Percentiles rank a stretch among this genome's conserved stretches.
Evolutionary conservation across 1,284 basidiomycete species (phyloP).

Genomic region (Marasmius oreades): DNA sequence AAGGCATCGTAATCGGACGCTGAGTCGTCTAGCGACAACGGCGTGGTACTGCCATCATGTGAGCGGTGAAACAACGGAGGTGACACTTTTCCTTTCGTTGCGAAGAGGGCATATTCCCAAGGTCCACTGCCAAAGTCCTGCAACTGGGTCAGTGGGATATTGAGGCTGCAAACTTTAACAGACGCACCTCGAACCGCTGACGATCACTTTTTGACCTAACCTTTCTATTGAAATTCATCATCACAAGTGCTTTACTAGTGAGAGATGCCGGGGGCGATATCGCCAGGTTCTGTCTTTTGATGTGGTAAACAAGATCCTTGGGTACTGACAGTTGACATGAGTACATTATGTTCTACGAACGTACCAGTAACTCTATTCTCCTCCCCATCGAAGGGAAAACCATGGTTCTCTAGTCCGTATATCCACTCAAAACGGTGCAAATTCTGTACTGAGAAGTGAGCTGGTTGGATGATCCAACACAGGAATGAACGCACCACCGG

Average conservation of each 20-base stretch:
- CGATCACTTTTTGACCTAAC: not conserved
- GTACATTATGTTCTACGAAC: not conserved
- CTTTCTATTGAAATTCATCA: not conserved
- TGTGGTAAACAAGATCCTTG: not conserved
- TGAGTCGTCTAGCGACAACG: not conserved
- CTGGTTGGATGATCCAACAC: not conserved
- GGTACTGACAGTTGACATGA: not conserved
- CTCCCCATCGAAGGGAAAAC: not conserved
- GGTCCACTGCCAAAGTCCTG: not conserved
- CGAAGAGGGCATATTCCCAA: not conserved
- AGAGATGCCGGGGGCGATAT: not conserved
- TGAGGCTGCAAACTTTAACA: not conserved
- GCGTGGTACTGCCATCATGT: not conserved
- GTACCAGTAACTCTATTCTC: not conserved
- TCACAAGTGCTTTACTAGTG: too few species aligned
- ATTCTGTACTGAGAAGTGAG: not conserved
- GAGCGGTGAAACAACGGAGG: not conserved
- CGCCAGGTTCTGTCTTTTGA: not conserved
- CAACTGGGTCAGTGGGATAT: not conserved
- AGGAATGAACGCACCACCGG: not conserved
- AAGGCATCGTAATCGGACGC: not conserved
- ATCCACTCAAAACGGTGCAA: not conserved
- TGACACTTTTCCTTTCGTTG: not conserved
- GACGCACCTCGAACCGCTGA: not conserved
- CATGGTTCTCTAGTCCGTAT: not conserved